These are phyloP conservation scores for Alternaria triticimaculans DNA, from an alignment of 2,329 filamentous ascomycete species.

Conservation along the genomic window DNA sequence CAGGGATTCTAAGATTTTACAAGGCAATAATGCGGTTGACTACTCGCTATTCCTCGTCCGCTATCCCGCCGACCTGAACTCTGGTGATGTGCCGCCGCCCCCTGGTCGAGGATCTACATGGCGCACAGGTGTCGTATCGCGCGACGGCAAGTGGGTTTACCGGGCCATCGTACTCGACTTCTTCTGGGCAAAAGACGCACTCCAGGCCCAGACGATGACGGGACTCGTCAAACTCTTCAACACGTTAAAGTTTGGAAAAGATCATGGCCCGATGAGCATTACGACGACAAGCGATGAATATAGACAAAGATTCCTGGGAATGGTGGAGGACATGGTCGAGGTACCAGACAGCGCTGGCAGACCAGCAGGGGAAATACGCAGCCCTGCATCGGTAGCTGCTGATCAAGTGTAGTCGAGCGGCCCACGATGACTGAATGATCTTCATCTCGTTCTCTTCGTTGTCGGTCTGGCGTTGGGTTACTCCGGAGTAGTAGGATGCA, in stretches of 20 bases:
- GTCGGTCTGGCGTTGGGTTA: slow-evolving; percentile 3
- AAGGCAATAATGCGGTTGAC: slow-evolving; percentile 70
- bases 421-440: neutral
- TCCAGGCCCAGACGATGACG: slow-evolving; percentile 71
- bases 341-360: slow-evolving; percentile 41
- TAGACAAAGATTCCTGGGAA: slow-evolving; percentile 61
- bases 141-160: slow-evolving; percentile 71
- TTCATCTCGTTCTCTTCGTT: neutral
- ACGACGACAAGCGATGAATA: slow-evolving; percentile 75
- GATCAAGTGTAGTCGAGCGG: slow-evolving; percentile 12
- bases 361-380: slow-evolving; percentile 40
- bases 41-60: slow-evolving; percentile 77
- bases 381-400: slow-evolving; percentile 12
- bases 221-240: slow-evolving; percentile 70
- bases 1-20: slow-evolving; percentile 68
- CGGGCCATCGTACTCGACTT: slow-evolving; percentile 74
- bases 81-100: slow-evolving; percentile 42
- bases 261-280: slow-evolving; percentile 75
- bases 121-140: slow-evolving; percentile 67
- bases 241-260: slow-evolving; percentile 57
- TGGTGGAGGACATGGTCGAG: slow-evolving; percentile 55
- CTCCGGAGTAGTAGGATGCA: neutral
- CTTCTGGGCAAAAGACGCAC: slow-evolving; percentile 78
- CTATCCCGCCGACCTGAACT: slow-evolving; percentile 51
- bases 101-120: slow-evolving; percentile 55